These are phyloP conservation scores for Mallotus nudiflorus DNA, from an alignment of 345 rosid species.

Conservation along the genomic window DNA sequence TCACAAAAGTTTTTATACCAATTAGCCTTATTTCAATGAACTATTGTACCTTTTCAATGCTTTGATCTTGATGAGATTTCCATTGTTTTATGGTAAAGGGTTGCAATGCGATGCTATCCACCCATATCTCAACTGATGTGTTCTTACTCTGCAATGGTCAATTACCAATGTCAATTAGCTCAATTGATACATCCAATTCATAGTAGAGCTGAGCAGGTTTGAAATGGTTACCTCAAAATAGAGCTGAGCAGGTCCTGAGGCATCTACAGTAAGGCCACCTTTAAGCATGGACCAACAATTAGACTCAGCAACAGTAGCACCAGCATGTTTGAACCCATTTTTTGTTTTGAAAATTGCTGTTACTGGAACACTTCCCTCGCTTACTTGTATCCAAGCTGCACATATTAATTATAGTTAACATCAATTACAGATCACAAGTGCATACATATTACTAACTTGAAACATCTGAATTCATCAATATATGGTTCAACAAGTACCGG, in stretches of 20 bases:
- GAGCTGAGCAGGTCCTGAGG: slow-evolving; percentile 60
- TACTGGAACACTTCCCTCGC: slow-evolving; percentile 39
- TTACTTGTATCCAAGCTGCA: slow-evolving; percentile 81
- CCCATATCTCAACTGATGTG: slow-evolving; percentile 63
- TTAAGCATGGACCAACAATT: slow-evolving; percentile 92
- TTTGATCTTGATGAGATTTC: slow-evolving; percentile 61
- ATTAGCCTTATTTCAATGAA: too few relatives aligned
- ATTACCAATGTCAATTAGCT: too few relatives aligned
- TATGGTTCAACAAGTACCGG: too few relatives aligned
- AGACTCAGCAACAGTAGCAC: slow-evolving; percentile 53
- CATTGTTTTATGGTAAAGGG: slow-evolving; percentile 79
- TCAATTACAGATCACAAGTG: too few relatives aligned
- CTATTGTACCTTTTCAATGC: slow-evolving; percentile 47
- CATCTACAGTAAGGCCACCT: slow-evolving; percentile 67
- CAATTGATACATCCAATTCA: too few relatives aligned
- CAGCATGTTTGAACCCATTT: slow-evolving; percentile 41
- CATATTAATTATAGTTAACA: too few relatives aligned
- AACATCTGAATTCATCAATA: too few relatives aligned
- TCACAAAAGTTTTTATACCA: too few relatives aligned
- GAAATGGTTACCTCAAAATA: slow-evolving; percentile 54
- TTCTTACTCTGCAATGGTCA: slow-evolving; percentile 42
- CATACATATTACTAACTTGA: too few relatives aligned
- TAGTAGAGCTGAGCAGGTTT: neutral
- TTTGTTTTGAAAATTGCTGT: slow-evolving; percentile 48
- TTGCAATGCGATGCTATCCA: slow-evolving; percentile 77